These are phyloP conservation scores for Solanum bulbocastanum DNA, from an alignment of 257 asterid genomes.

Conservation along the genomic window DNA sequence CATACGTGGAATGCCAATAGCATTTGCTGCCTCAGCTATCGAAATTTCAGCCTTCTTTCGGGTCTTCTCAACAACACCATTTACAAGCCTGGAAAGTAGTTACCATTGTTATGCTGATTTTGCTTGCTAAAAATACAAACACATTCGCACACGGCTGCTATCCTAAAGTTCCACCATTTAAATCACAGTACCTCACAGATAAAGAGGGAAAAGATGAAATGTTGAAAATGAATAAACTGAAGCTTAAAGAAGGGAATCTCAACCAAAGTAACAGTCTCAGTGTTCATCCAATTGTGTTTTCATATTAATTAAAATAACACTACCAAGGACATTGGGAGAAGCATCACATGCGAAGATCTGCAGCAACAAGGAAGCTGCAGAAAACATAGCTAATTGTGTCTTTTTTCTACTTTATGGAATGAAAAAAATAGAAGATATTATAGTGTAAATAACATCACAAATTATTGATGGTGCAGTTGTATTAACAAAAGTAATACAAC, in stretches of 20 bases:
- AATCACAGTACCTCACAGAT: background rate
- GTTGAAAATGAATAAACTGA: background rate
- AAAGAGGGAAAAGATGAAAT: background rate
- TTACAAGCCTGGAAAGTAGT: slow-evolving; percentile 58
- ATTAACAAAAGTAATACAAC: background rate
- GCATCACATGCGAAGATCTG: background rate
- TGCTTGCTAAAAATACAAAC: background rate
- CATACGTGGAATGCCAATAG: slow-evolving; percentile 73
- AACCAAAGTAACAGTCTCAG: background rate
- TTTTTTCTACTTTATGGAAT: background rate
- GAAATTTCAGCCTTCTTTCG: slow-evolving; percentile 62
- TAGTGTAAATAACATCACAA: background rate
- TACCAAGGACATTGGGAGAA: background rate
- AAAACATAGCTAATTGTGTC: background rate
- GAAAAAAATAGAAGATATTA: background rate
- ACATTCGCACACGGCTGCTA: background rate
- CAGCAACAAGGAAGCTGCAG: background rate
- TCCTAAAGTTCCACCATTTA: background rate
- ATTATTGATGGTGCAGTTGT: background rate
- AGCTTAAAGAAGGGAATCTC: background rate
- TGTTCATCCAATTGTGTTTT: background rate
- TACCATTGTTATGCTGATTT: background rate
- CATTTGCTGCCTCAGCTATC: slow-evolving; percentile 80
- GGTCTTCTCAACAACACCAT: slow-evolving; percentile 74
- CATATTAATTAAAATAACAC: background rate